These are phyloP conservation scores for Globisporangium paddicum DNA, from an alignment of 352 stramenopile genomes.

Conservation along the genomic window DNA sequence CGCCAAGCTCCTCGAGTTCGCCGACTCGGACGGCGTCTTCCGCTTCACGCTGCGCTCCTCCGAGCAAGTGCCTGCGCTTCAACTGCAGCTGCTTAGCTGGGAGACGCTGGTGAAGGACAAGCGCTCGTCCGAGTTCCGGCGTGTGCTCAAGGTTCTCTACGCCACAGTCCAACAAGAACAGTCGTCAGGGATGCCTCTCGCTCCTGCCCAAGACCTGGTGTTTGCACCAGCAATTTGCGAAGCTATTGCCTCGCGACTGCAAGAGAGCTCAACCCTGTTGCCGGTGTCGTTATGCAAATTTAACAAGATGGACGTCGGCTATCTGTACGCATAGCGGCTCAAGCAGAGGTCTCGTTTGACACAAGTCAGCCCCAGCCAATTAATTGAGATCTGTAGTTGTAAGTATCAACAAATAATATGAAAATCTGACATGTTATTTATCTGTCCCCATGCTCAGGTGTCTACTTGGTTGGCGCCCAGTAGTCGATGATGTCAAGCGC, in stretches of 20 bases:
- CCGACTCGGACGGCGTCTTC: conserved; percentile 71
- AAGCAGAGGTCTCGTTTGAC: too few relatives aligned
- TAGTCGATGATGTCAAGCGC: conserved; percentile 98
- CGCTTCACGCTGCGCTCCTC: conserved; percentile 36
- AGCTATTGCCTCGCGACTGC: conserved; percentile 31
- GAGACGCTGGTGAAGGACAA: conserved; percentile 51
- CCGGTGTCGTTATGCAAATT: conserved; percentile 46
- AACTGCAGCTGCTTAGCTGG: conserved; percentile 67
- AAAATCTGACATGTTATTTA: background rate
- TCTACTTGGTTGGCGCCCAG: conserved; percentile 72
- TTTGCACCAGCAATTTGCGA: conserved; percentile 27
- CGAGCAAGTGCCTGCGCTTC: background rate
- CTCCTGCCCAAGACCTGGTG: conserved; percentile 24
- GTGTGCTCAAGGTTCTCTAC: conserved; percentile 68
- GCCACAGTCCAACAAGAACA: background rate
- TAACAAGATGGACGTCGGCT: conserved; percentile 54
- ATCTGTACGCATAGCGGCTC: conserved; percentile 37
- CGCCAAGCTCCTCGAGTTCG: conserved; percentile 58
- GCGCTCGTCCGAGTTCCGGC: conserved; percentile 24
- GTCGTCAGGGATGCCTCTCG: background rate
- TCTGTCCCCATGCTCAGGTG: background rate
- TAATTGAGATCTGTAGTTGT: background rate
- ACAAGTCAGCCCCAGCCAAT: background rate
- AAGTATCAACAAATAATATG: conserved; percentile 6
- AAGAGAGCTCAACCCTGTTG: conserved; percentile 40